Evolutionary conservation across 768 basidiomycete genomes (phyloP).

Genomic region (Mycena venus): DNA sequence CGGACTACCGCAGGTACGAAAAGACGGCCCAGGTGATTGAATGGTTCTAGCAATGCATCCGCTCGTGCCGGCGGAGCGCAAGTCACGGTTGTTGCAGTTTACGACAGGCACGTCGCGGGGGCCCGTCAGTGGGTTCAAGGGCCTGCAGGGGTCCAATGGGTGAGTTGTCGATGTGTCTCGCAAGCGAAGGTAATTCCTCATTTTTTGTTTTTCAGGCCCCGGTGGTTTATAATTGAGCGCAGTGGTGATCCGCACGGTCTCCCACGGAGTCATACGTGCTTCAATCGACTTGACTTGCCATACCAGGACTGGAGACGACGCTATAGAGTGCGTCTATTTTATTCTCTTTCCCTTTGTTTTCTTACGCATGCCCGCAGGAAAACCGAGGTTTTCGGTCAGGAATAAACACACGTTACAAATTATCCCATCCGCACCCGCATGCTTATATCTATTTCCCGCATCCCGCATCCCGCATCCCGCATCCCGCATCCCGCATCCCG

Average conservation of each 20-base stretch:
- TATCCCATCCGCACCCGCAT: not conserved
- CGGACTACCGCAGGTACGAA: slow-evolving; percentile 91
- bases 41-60: slow-evolving; percentile 96
- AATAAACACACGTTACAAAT: slow-evolving; percentile 53
- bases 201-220: slow-evolving; percentile 52
- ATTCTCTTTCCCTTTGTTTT: not conserved
- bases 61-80: slow-evolving; percentile 90
- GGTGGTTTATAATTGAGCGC: slow-evolving; percentile 96
- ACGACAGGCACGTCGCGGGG: slow-evolving; percentile 89
- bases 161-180: not conserved
- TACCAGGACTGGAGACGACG: slow-evolving; percentile 92
- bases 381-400: slow-evolving; percentile 82
- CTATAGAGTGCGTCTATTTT: slow-evolving; percentile 76
- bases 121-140: slow-evolving; percentile 95
- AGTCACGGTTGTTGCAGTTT: slow-evolving; percentile 89
- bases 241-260: slow-evolving; percentile 90
- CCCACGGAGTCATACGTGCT: slow-evolving; percentile 94
- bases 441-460: not conserved
- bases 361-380: slow-evolving; percentile 60
- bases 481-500: no score
- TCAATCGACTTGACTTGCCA: slow-evolving; percentile 90
- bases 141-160: slow-evolving; percentile 93
- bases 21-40: slow-evolving; percentile 91
- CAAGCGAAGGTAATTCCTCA: not conserved
- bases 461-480: no score